Evolutionary conservation across 345 rosid genomes (phyloP).

Genomic region (Hevea brasiliensis): DNA sequence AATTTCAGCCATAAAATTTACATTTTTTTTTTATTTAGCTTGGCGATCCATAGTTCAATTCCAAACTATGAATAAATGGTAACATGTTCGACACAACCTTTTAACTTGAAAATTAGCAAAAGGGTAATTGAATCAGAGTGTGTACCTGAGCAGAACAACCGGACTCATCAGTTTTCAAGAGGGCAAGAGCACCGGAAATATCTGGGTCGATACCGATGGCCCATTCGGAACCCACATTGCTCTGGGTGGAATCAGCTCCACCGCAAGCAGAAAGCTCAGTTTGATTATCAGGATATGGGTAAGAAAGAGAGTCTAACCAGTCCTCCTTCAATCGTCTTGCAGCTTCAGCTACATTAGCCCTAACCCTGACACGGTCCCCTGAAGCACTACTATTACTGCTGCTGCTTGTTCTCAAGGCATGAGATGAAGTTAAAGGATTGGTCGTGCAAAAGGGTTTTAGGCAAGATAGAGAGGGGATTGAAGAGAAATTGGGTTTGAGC

Average conservation of each 20-base stretch:
- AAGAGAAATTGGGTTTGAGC: constrained; percentile 6
- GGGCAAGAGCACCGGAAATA: constrained; percentile 73
- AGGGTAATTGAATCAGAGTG: background rate
- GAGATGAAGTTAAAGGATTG: background rate
- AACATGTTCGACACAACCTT: background rate
- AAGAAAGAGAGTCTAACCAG: constrained; percentile 69
- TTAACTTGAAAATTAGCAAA: background rate
- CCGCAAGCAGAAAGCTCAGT: background rate
- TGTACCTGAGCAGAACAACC: constrained; percentile 66
- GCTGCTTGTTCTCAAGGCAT: background rate
- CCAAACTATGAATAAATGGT: background rate
- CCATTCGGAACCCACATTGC: constrained; percentile 42
- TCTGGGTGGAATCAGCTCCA: constrained; percentile 16
- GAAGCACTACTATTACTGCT: background rate
- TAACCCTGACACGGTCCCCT: constrained; percentile 3
- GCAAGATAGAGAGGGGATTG: background rate
- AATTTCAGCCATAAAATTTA: background rate
- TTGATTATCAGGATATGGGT: constrained; percentile 21
- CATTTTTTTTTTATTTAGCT: background rate
- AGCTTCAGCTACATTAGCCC: constrained; percentile 26
- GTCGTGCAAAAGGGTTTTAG: constrained; percentile 19
- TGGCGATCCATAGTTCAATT: background rate
- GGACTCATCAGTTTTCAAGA: constrained; percentile 49
- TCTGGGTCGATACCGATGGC: constrained; percentile 85
- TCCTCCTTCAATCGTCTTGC: constrained; percentile 43